Percentiles rank a stretch among this genome's conserved stretches.
These are phyloP conservation scores for Rhodotorula paludigena DNA, from an alignment of 768 basidiomycete species.

Conservation along the genomic window DNA sequence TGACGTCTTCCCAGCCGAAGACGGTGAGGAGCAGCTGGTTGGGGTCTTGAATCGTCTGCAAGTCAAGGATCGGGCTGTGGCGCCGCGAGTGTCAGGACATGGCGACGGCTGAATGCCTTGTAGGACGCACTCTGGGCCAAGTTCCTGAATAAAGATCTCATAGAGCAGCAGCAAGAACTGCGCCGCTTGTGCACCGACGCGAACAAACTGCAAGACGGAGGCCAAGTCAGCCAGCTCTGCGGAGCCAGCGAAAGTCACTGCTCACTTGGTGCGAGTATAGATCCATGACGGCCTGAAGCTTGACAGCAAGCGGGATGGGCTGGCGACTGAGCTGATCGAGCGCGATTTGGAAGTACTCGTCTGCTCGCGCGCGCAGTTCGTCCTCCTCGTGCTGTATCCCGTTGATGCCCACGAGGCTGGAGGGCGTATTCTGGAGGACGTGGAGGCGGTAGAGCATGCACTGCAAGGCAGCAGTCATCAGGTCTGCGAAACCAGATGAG, in stretches of 20 bases:
- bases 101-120: neutral
- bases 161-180: conserved; percentile 20
- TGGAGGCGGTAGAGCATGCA: conserved; percentile 21
- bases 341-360: conserved; percentile 21
- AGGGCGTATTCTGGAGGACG: neutral
- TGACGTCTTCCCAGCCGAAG: conserved; percentile 19
- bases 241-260: neutral
- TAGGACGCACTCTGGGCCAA: conserved; percentile 12
- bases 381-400: conserved; percentile 4
- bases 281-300: conserved; percentile 15
- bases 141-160: conserved; percentile 23
- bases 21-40: conserved; percentile 9
- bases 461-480: neutral
- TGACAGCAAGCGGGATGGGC: conserved; percentile 25
- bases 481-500: too few species aligned
- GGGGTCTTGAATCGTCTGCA: neutral
- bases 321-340: conserved; percentile 18
- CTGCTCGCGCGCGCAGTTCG: conserved; percentile 11
- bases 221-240: too few species aligned
- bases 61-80: conserved; percentile 15
- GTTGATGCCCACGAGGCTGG: neutral
- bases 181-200: conserved; percentile 11
- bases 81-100: neutral
- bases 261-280: conserved; percentile 24
- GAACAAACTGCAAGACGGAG: conserved; percentile 1